Conservation (phyloP, 1,284 basidiomycete genomes). For the Rhodotorula sp. region DNA sequence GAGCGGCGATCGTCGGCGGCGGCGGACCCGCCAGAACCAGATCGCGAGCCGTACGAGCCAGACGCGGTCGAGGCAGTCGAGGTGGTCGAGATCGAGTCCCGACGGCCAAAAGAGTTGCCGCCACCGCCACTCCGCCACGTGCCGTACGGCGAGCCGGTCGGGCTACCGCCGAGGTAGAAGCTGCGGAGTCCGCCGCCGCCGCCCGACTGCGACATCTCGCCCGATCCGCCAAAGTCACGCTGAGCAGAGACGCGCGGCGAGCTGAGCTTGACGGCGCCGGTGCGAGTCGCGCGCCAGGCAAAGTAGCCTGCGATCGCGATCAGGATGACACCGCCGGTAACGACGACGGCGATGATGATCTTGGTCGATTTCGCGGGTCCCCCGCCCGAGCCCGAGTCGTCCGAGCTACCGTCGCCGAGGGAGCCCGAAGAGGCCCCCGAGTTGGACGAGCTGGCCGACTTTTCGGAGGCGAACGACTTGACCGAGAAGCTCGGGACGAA, state of each 20-base stretch:
- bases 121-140: background rate
- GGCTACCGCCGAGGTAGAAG: conserved; percentile 32
- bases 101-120: background rate
- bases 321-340: conserved; percentile 33
- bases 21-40: background rate
- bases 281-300: conserved; percentile 38
- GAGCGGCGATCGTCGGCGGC: conserved; percentile 14
- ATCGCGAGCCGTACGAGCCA: conserved; percentile 3
- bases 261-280: conserved; percentile 29
- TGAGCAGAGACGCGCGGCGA: conserved; percentile 4
- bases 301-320: conserved; percentile 36
- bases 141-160: conserved; percentile 6
- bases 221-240: conserved; percentile 8
- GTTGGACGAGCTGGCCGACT: conserved; percentile 9
- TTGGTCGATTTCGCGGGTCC: conserved; percentile 30
- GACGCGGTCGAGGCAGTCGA: conserved; percentile 27
- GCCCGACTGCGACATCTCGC: conserved; percentile 3
- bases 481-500: conserved; percentile 40
- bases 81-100: conserved; percentile 26
- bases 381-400: background rate
- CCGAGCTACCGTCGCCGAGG: background rate
- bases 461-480: conserved; percentile 25
- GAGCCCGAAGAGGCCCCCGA: background rate
- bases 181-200: conserved; percentile 7
- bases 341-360: conserved; percentile 42